Evolutionary conservation across 2,329 filamentous ascomycete genomes (phyloP).

Genomic region (Penicillium frequentans): DNA sequence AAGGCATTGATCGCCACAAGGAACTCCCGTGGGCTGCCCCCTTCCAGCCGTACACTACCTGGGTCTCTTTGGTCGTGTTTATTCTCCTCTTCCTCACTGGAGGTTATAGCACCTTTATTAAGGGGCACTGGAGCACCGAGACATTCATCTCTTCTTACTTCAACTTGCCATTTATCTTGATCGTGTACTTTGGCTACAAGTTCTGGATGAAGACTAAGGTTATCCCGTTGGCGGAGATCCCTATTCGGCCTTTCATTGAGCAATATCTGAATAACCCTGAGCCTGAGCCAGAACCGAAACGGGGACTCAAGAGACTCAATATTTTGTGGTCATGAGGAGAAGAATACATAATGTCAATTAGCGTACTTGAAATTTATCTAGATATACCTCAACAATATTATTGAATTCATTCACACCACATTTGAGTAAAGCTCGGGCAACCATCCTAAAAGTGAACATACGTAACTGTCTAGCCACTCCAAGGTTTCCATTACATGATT

Average conservation of each 20-base stretch:
- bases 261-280: conserved; percentile 28
- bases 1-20: conserved; percentile 34
- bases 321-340: conserved; percentile 25
- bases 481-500: neutral
- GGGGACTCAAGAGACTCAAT: conserved; percentile 23
- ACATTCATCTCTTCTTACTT: conserved; percentile 61
- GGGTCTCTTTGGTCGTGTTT: conserved; percentile 56
- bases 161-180: conserved; percentile 59
- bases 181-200: conserved; percentile 48
- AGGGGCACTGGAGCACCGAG: conserved; percentile 50
- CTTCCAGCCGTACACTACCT: conserved; percentile 62
- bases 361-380: neutral
- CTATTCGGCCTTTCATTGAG: conserved; percentile 37
- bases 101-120: conserved; percentile 56
- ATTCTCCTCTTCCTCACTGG: conserved; percentile 65
- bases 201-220: conserved; percentile 37
- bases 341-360: neutral
- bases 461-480: neutral
- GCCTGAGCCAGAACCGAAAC: conserved; percentile 22
- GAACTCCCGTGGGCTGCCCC: conserved; percentile 51
- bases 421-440: neutral
- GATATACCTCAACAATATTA: neutral
- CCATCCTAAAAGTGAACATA: too few species aligned
- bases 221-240: conserved; percentile 32
- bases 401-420: neutral